Conservation (phyloP, 75 land plant species). For the Pseudotsuga menziesii region DNA sequence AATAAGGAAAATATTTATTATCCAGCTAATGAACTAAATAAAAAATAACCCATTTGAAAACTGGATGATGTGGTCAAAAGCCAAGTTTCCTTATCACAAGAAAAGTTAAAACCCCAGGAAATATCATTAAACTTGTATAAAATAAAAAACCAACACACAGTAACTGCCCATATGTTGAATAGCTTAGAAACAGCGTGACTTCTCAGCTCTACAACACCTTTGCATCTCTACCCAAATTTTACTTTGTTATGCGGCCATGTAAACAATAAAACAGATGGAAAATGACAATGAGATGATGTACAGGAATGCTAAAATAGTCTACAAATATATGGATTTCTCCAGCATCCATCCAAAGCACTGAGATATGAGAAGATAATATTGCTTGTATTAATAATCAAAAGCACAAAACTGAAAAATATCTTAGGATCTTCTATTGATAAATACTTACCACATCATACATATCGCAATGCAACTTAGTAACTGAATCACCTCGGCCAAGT, state of each 20-base stretch:
- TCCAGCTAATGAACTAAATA: too few species aligned
- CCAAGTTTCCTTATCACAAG: neutral
- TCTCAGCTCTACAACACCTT: neutral
- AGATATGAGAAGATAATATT: neutral
- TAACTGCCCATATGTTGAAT: neutral
- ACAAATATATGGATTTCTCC: too few species aligned
- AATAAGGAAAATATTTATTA: neutral
- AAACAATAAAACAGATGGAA: neutral
- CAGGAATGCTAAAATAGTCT: neutral
- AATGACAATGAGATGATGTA: neutral
- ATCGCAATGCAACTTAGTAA: conserved; percentile 83
- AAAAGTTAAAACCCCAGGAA: neutral
- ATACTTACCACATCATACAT: conserved; percentile 76
- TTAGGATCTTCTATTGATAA: too few species aligned
- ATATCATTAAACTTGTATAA: too few species aligned
- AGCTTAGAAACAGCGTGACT: neutral
- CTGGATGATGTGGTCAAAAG: neutral
- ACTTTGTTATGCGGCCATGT: neutral
- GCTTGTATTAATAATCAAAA: neutral
- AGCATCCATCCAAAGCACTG: neutral
- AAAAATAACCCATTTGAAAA: neutral
- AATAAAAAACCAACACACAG: too few species aligned
- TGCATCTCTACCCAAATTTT: neutral
- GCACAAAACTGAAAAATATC: neutral
- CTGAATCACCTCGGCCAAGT: conserved; percentile 66